phyloP scores from a whole-genome alignment of 2,329 filamentous ascomycete genomes.

The Ceratocystis harringtonii region DNA sequence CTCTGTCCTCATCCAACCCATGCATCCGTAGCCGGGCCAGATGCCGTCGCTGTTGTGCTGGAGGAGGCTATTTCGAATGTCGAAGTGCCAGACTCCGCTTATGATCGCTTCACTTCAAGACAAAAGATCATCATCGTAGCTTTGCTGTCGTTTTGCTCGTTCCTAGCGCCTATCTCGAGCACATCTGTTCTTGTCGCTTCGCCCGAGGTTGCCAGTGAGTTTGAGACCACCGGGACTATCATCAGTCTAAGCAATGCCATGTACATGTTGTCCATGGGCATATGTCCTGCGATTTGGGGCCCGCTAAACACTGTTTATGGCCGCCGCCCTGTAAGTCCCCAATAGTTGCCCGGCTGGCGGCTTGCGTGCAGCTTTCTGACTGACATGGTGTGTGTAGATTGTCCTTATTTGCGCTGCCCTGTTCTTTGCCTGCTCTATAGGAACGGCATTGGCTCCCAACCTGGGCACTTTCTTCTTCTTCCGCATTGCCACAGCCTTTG shows the following conservation, averaged over 20 bases:
- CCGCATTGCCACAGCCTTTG: conserved; percentile 57
- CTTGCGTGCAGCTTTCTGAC: not conserved
- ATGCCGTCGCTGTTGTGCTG: conserved; percentile 13
- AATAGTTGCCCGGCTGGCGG: not conserved
- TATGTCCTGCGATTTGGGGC: conserved; percentile 56
- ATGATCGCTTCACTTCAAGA: conserved; percentile 44
- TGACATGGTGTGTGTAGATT: conserved; percentile 19
- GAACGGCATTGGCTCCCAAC: conserved; percentile 57
- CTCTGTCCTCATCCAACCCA: conserved; percentile 12
- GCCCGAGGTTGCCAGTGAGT: conserved; percentile 55
- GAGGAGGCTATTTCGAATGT: conserved; percentile 11
- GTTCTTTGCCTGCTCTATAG: conserved; percentile 56
- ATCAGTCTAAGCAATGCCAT: conserved; percentile 62
- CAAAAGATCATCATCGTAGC: conserved; percentile 54
- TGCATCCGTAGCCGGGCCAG: conserved; percentile 14
- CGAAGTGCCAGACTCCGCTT: conserved; percentile 40
- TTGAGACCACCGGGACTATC: conserved; percentile 48
- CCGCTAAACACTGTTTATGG: conserved; percentile 54
- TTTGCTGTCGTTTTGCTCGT: conserved; percentile 58
- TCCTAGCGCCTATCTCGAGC: conserved; percentile 59
- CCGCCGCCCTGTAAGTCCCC: conserved; percentile 35
- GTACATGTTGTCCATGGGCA: conserved; percentile 61
- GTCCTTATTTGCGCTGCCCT: conserved; percentile 42
- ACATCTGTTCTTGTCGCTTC: conserved; percentile 60
- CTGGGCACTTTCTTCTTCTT: conserved; percentile 59